Conservation (phyloP, 2,329 filamentous ascomycete species). For the Falciphora oryzae region DNA sequence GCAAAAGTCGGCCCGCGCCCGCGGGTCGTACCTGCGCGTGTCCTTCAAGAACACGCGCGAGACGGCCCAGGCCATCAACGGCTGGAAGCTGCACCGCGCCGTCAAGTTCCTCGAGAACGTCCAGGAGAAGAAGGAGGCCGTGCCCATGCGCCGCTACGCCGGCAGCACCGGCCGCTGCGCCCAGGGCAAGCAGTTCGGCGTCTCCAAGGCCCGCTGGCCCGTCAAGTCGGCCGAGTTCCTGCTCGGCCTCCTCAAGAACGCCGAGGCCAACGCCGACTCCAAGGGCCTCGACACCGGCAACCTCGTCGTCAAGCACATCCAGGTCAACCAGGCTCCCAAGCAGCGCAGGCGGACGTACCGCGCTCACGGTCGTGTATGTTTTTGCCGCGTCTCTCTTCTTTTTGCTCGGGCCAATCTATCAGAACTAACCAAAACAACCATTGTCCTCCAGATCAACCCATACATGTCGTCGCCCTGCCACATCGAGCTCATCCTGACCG, state of each 20-base stretch:
- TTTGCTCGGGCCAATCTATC: constrained; percentile 2
- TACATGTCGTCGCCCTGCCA: constrained; percentile 99
- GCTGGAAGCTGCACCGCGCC: constrained; percentile 95
- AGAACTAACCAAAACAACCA: neutral
- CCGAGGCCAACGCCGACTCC: constrained; percentile 92
- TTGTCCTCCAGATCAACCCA: constrained; percentile 77
- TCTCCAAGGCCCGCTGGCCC: constrained; percentile 97
- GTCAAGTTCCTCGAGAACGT: constrained; percentile 98
- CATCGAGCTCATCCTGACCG: constrained; percentile 99
- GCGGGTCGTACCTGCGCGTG: constrained; percentile 97
- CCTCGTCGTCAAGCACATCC: constrained; percentile 99
- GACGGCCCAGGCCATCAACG: constrained; percentile 98
- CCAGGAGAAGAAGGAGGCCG: constrained; percentile 91
- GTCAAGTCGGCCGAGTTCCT: constrained; percentile 99
- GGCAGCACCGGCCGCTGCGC: constrained; percentile 92
- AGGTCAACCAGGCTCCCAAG: constrained; percentile 99
- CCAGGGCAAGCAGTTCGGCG: constrained; percentile 99
- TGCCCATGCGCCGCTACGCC: constrained; percentile 97
- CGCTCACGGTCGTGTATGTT: constrained; percentile 98
- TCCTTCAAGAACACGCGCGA: constrained; percentile 99
- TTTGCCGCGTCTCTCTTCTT: constrained; percentile 10
- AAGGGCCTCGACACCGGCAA: constrained; percentile 97
- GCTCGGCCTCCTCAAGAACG: constrained; percentile 94
- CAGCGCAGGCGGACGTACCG: constrained; percentile 99
- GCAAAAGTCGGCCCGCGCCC: constrained; percentile 93